Evolutionary conservation across 192 early-diverging fungal genomes (phyloP).

Genomic region (Chytriomyces sp.): DNA sequence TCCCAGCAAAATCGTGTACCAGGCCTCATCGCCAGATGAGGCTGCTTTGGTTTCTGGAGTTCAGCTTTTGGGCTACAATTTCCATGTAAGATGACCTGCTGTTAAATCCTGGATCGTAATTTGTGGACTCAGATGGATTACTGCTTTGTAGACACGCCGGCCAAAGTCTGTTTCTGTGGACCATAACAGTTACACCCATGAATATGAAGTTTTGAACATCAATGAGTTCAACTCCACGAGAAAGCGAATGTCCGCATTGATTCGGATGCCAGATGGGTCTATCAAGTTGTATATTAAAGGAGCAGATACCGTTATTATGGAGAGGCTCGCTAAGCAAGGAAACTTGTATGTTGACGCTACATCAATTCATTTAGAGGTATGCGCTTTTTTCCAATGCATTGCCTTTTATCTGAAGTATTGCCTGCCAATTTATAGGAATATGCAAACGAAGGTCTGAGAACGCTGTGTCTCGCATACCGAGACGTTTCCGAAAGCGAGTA

Average conservation of each 20-base stretch:
- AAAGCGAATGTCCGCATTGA: slow-evolving; percentile 93
- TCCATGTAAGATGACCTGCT: slow-evolving; percentile 40
- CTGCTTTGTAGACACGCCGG: slow-evolving; percentile 51
- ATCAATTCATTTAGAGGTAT: slow-evolving; percentile 51
- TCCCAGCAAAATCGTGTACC: slow-evolving; percentile 79
- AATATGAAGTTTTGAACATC: slow-evolving; percentile 91
- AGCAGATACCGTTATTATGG: slow-evolving; percentile 95
- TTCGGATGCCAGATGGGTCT: slow-evolving; percentile 82
- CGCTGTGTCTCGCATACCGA: slow-evolving; percentile 93
- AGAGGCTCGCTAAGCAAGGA: slow-evolving; percentile 70
- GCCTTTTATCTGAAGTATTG: background rate
- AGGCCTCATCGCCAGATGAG: slow-evolving; percentile 97
- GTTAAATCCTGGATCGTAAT: background rate
- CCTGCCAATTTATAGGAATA: slow-evolving; percentile 71
- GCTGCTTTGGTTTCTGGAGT: slow-evolving; percentile 83
- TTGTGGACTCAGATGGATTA: background rate
- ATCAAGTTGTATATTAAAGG: slow-evolving; percentile 94
- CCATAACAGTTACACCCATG: slow-evolving; percentile 54
- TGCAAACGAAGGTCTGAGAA: slow-evolving; percentile 94
- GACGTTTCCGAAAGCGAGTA: slow-evolving; percentile 90
- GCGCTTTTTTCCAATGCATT: background rate
- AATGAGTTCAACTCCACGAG: slow-evolving; percentile 98
- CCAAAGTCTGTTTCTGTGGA: slow-evolving; percentile 59
- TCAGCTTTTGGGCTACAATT: slow-evolving; percentile 59
- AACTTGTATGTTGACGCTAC: slow-evolving; percentile 51